Conservation (phyloP, 83 land plant genomes). For the Picea mariana region DNA sequence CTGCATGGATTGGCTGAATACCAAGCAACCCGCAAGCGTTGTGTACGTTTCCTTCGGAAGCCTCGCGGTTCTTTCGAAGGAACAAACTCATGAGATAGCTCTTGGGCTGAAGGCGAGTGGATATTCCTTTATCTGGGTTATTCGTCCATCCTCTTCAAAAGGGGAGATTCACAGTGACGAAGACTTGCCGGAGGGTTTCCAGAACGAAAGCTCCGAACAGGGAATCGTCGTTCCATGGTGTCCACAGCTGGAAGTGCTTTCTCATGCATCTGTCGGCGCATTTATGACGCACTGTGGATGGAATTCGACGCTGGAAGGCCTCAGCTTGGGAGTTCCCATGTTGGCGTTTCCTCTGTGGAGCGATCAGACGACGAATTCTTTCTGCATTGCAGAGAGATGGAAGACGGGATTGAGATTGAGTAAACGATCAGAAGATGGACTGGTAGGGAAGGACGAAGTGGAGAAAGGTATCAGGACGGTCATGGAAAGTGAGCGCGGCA, state of each 20-base stretch:
- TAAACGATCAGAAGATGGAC: too few relatives aligned
- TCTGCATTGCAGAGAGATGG: too few relatives aligned
- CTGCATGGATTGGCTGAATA: background rate
- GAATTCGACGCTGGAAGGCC: background rate
- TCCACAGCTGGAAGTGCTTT: conserved; percentile 18
- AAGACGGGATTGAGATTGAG: too few relatives aligned
- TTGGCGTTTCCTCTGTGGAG: too few relatives aligned
- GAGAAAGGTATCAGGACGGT: too few relatives aligned
- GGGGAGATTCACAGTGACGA: background rate
- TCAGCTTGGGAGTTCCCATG: too few relatives aligned
- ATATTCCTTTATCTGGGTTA: background rate
- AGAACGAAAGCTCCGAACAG: background rate
- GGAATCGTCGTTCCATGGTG: conserved; percentile 23
- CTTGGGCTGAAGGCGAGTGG: background rate
- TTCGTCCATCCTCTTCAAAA: too few relatives aligned
- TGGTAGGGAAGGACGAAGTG: too few relatives aligned
- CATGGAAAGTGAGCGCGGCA: too few relatives aligned
- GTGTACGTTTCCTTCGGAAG: conserved; percentile 22
- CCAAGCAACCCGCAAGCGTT: background rate
- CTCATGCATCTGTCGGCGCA: conserved; percentile 25
- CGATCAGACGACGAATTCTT: too few relatives aligned
- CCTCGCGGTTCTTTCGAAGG: background rate
- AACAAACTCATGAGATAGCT: background rate
- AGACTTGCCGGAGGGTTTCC: background rate
- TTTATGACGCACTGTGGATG: conserved; percentile 27